phyloP scores from a whole-genome alignment of 352 stramenopile genomes.

The Albugo laibachii region DNA sequence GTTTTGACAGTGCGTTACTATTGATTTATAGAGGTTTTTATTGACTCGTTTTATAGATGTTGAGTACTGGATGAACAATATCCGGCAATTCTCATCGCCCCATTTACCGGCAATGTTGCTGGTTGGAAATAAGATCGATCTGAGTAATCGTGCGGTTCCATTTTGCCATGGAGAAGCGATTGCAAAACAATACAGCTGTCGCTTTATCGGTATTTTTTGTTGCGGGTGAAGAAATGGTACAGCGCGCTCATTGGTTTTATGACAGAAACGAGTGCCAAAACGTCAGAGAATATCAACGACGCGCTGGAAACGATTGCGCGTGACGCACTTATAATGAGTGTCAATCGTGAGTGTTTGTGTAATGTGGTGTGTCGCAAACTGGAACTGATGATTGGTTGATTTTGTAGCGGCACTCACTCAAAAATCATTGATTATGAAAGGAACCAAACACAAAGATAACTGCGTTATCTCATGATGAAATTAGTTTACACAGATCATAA shows the following conservation, averaged over 20 bases:
- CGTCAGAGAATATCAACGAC: constrained; percentile 70
- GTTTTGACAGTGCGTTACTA: constrained; percentile 76
- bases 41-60: constrained; percentile 30
- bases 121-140: constrained; percentile 86
- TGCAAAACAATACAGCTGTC: constrained; percentile 66
- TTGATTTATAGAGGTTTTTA: not conserved
- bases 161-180: constrained; percentile 59
- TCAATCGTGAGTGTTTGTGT: constrained; percentile 42
- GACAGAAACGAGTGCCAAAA: constrained; percentile 78
- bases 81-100: constrained; percentile 70
- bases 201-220: constrained; percentile 53
- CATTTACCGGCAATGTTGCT: constrained; percentile 64
- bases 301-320: constrained; percentile 72
- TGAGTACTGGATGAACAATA: constrained; percentile 93
- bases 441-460: constrained; percentile 45
- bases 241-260: constrained; percentile 2
- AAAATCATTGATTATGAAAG: constrained; percentile 20
- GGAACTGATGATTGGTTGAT: not conserved
- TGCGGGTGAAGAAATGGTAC: not conserved
- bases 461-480: constrained; percentile 26
- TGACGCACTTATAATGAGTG: constrained; percentile 68
- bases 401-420: constrained; percentile 43
- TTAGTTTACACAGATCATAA: no score
- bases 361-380: not conserved
- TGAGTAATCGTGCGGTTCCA: constrained; percentile 61